These are phyloP conservation scores for Bruguiera gymnorhiza DNA, from an alignment of 345 rosid genomes.

Conservation along the genomic window DNA sequence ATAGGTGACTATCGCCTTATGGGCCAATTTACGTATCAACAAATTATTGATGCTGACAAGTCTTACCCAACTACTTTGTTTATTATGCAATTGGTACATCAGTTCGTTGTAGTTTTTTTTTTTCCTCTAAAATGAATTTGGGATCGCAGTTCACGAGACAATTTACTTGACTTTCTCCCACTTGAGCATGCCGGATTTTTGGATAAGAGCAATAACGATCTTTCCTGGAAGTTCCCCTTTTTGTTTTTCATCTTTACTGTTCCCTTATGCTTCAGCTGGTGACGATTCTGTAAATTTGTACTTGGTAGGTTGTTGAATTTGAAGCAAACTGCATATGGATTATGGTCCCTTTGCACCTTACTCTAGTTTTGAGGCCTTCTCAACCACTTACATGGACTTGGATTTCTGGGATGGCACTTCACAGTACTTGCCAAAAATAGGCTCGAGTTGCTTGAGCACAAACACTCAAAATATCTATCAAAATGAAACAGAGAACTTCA, in stretches of 20 bases:
- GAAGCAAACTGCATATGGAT: constrained; percentile 48
- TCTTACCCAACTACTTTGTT: neutral
- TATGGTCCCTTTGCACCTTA: constrained; percentile 43
- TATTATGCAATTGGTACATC: neutral
- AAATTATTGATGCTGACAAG: neutral
- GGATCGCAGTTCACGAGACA: constrained; percentile 60
- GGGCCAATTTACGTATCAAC: neutral
- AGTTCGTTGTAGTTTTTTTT: neutral
- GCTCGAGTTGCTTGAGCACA: constrained; percentile 25
- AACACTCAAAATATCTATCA: constrained; percentile 27
- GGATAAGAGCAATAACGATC: constrained; percentile 42
- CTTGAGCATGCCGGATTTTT: constrained; percentile 49
- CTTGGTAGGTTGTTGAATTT: constrained; percentile 31
- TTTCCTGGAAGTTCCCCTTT: constrained; percentile 67
- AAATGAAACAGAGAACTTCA: constrained; percentile 32
- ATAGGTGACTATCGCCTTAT: neutral
- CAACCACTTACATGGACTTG: constrained; percentile 66
- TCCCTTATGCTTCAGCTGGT: constrained; percentile 51
- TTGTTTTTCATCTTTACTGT: constrained; percentile 54
- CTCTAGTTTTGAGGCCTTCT: constrained; percentile 39
- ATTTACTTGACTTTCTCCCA: constrained; percentile 61
- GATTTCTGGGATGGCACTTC: constrained; percentile 57
- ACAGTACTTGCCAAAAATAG: constrained; percentile 24
- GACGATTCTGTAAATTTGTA: constrained; percentile 26
- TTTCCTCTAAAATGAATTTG: constrained; percentile 59